Evolutionary conservation across 2,329 filamentous ascomycete genomes (phyloP), one percentile per base, ranked within the genome.

Genomic region (Aspergillus proliferans): DNA sequence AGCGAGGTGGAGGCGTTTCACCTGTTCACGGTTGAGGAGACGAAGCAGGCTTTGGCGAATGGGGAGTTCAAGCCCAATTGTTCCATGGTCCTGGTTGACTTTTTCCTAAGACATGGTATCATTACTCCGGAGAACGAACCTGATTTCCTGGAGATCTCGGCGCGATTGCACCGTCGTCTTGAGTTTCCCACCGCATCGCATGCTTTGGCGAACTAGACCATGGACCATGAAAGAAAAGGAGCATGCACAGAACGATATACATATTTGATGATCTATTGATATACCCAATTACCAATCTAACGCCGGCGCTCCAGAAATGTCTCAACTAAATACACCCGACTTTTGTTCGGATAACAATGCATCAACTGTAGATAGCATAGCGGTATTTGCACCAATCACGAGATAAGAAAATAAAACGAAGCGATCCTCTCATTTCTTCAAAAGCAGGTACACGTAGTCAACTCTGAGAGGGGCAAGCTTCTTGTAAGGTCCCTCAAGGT

Each of bases 11-110:
- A 90, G 62, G 81, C 83, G 52, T 97, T 97, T 66, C 80, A 82
- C 63, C 75, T 96, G 50, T 84, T 83, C 79, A 83, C 79, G 1
- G 77, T 96, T 38, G 81, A 86, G n/a, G 80, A 95, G 69, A 81
- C 94, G 41, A 80, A 84, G 67, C 74, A 77, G 49, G 83, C 85
- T 41, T 72, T 98, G 62, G 78, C 77, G 14, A 73, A 75, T 46
- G 88, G 87, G 12, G 80, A 85, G 58, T 98, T 92, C 75, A 98
- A 98, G 75, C 87, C 91, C 2, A 97, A 97, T 67, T 96, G 91
- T 69, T 86, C 87, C 12, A 67, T 93, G 50, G 81, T 95, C 43
- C 72, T 93, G 65, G 71, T 96, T 42, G 90, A 97, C 67, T 98
- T 97, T 72, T 87, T 98, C 65, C 77, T 95, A 57, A 80, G 92